Evolutionary conservation across 192 early-diverging fungal genomes (phyloP), one percentile per base, ranked within the genome.

Genomic region (Ramicandelaber brevisporus): DNA sequence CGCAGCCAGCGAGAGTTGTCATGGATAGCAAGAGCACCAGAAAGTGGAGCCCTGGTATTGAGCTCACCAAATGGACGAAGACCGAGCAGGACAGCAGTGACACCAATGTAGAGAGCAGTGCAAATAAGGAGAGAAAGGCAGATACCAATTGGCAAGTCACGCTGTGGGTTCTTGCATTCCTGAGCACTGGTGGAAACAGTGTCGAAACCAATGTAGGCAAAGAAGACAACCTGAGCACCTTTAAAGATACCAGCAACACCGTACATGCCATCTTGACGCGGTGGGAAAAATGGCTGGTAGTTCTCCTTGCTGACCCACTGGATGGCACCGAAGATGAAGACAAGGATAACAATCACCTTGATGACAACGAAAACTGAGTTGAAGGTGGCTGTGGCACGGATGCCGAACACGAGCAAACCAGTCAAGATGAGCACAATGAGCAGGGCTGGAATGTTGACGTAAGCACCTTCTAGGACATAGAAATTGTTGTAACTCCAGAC

Each of bases 121-220:
- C 78, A 77, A 26, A 89, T 69, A 3, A 46, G 26, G 20, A 90
- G 55, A 1, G 77, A 78, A 27, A 50, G 59, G 37, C 81, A 60
- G 27, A 90, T 86, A 10, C 79, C 85, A 31, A 86, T 67, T 6
- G 85, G 82, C 16, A 90, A 30, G 39, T 86, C 77, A 1, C 61
- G 50, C 25, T 75, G 65, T 6, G 85, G 82, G 27, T 77, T 60
- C 23, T 59, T 61, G 8, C 76, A 56, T 42, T 90, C 85, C 40
- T 78, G 73, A 5, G 85, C 70, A 4, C 71, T 69, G 1, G 85
- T 90, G 0, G 80, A 70, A 8, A 86, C 72, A 1, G 73, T 60
- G 47, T 90, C 85, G 48, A 86, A 86, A 5, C 85, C 82, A 46
- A 85, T 75, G 40, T 82, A 86, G 9, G 71, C 48, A 20, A 63